These are phyloP conservation scores for Juglanconis juglandina DNA, from an alignment of 2,329 filamentous ascomycete genomes.

Conservation along the genomic window DNA sequence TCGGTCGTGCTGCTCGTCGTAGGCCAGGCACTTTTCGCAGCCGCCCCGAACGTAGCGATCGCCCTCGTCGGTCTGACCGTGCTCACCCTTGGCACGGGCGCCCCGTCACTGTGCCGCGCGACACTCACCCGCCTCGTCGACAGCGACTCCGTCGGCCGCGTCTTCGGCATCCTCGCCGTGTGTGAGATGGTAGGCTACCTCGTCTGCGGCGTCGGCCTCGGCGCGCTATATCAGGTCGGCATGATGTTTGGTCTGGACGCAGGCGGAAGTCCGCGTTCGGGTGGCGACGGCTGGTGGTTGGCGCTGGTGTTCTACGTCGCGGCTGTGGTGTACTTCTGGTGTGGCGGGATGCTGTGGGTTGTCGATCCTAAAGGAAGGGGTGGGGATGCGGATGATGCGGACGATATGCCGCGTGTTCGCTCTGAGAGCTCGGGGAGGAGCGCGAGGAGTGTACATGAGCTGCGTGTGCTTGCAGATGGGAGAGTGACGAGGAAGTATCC, in stretches of 20 bases:
- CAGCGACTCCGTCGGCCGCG: neutral
- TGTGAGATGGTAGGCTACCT: slow-evolving; percentile 6
- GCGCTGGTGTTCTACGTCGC: slow-evolving; percentile 9
- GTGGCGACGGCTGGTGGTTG: neutral
- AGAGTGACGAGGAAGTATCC: slow-evolving; percentile 1
- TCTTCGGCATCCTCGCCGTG: slow-evolving; percentile 8
- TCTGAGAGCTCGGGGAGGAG: neutral
- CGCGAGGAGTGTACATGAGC: neutral
- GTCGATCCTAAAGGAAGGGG: neutral
- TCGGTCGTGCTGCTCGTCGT: slow-evolving; percentile 1
- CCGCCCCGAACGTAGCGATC: neutral
- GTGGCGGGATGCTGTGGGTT: neutral
- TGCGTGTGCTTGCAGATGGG: slow-evolving; percentile 4
- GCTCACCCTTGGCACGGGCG: slow-evolving; percentile 10
- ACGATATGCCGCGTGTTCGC: neutral
- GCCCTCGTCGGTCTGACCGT: slow-evolving; percentile 8
- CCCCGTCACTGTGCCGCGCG: slow-evolving; percentile 12
- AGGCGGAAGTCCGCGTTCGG: neutral
- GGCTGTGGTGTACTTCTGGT: slow-evolving; percentile 1
- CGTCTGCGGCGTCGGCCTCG: slow-evolving; percentile 3
- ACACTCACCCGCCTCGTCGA: neutral
- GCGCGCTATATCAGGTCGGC: slow-evolving; percentile 3
- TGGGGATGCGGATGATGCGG: neutral
- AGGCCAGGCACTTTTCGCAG: slow-evolving; percentile 5
- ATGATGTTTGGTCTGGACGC: neutral